These are phyloP conservation scores for Colletotrichum acutatum DNA, from an alignment of 2,329 filamentous ascomycete species.

Conservation along the genomic window DNA sequence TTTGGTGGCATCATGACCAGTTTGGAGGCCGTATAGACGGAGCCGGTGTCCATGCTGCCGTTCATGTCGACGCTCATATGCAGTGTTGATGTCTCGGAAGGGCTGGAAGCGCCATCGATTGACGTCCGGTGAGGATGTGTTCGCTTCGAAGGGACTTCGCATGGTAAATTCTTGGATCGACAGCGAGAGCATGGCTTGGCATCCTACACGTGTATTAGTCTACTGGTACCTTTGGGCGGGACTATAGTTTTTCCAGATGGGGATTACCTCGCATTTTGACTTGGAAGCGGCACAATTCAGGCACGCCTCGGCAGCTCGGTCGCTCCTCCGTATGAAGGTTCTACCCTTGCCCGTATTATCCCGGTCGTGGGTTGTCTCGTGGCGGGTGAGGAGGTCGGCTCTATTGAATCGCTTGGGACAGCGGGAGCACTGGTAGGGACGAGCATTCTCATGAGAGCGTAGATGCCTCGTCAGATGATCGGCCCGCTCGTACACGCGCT, in stretches of 20 bases:
- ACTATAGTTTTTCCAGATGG: background rate
- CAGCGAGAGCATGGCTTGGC: constrained; percentile 31
- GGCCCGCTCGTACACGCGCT: constrained; percentile 29
- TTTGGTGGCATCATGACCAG: constrained; percentile 15
- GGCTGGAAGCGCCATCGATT: constrained; percentile 17
- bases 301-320: constrained; percentile 31
- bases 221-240: background rate
- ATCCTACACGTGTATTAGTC: constrained; percentile 3
- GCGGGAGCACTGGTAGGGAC: constrained; percentile 29
- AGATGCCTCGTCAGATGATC: constrained; percentile 31
- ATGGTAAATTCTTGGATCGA: constrained; percentile 25
- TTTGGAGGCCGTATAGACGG: constrained; percentile 7
- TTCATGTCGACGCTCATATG: constrained; percentile 17
- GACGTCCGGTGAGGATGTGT: constrained; percentile 19
- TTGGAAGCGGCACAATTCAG: constrained; percentile 32
- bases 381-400: constrained; percentile 32
- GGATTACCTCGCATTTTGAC: constrained; percentile 33
- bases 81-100: constrained; percentile 32
- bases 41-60: constrained; percentile 3
- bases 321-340: constrained; percentile 30
- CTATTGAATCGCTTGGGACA: constrained; percentile 33
- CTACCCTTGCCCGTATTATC: constrained; percentile 32
- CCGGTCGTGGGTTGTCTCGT: constrained; percentile 33
- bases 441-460: constrained; percentile 32
- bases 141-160: constrained; percentile 29